phyloP scores from a whole-genome alignment of 805 yeast species.

The Metschnikowia reukaufii region DNA sequence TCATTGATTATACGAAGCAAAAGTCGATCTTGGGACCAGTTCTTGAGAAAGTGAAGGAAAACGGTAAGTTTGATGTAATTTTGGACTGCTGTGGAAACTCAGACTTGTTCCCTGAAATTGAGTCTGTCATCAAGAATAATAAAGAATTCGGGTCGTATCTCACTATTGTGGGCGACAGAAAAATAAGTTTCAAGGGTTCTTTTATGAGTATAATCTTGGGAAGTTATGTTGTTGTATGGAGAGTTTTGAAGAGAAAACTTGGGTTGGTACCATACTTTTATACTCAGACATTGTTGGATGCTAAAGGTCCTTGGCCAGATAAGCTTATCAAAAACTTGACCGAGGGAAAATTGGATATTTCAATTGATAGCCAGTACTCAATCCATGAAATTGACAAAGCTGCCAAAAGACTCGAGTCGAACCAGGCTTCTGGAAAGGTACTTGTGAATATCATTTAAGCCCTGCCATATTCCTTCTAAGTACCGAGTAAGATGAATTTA shows the following conservation, averaged over 20 bases:
- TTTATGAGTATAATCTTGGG: not conserved
- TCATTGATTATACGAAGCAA: constrained; percentile 56
- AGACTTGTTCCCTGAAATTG: constrained; percentile 46
- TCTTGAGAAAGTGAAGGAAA: constrained; percentile 33
- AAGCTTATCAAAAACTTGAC: constrained; percentile 41
- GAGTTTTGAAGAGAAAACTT: constrained; percentile 14
- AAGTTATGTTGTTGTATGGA: constrained; percentile 3
- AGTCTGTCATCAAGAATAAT: constrained; percentile 45
- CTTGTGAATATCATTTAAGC: constrained; percentile 40
- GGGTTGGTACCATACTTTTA: constrained; percentile 32
- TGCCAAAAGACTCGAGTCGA: constrained; percentile 43
- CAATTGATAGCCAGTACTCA: constrained; percentile 53
- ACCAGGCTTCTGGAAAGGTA: constrained; percentile 65
- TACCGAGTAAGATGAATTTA: too few relatives aligned
- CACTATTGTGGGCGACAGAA: constrained; percentile 59
- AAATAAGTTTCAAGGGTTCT: constrained; percentile 31
- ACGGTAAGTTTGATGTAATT: constrained; percentile 55
- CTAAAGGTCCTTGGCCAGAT: constrained; percentile 21
- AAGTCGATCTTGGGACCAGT: constrained; percentile 31
- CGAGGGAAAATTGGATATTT: constrained; percentile 43
- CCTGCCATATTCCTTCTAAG: too few relatives aligned
- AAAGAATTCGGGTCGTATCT: constrained; percentile 44
- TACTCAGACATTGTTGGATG: constrained; percentile 18
- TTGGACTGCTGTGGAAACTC: constrained; percentile 65
- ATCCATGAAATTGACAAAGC: constrained; percentile 55